phyloP scores from a whole-genome alignment of 306 rosid genomes.

The Parietaria judaica region DNA sequence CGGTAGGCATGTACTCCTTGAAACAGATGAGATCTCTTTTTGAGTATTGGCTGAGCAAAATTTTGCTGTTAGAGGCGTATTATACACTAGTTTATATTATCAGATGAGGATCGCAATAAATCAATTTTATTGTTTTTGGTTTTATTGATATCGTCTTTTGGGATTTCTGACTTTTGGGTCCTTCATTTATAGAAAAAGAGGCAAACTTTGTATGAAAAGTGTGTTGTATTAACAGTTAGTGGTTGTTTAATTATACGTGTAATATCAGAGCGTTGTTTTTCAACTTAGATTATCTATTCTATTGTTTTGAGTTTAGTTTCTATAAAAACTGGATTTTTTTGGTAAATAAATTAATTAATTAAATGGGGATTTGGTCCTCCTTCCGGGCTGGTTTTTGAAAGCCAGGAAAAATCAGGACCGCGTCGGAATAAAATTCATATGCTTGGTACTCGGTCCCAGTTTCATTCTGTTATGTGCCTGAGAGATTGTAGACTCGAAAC shows the following conservation, averaged over 20 bases:
- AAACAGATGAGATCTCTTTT: neutral
- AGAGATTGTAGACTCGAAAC: no score
- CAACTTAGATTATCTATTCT: no score
- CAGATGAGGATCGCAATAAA: neutral
- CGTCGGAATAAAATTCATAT: no score
- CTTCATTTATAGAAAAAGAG: neutral
- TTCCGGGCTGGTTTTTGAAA: no score
- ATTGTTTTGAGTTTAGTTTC: no score
- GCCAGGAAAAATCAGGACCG: no score
- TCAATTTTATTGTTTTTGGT: neutral
- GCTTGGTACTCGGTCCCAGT: no score
- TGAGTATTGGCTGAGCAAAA: constrained; percentile 11
- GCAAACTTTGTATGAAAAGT: neutral
- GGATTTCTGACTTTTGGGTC: constrained; percentile 3
- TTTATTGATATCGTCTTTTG: neutral
- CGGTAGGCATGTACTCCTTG: neutral
- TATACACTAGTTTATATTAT: neutral
- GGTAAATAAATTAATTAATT: no score
- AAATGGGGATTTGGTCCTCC: no score
- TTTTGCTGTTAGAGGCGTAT: constrained; percentile 19
- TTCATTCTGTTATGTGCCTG: no score
- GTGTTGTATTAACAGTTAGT: neutral
- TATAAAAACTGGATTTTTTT: no score
- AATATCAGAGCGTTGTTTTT: neutral
- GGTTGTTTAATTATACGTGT: constrained; percentile 7